These are phyloP conservation scores for Camellia lanceoleosa DNA, from an alignment of 148 eudicot species.

Conservation along the genomic window DNA sequence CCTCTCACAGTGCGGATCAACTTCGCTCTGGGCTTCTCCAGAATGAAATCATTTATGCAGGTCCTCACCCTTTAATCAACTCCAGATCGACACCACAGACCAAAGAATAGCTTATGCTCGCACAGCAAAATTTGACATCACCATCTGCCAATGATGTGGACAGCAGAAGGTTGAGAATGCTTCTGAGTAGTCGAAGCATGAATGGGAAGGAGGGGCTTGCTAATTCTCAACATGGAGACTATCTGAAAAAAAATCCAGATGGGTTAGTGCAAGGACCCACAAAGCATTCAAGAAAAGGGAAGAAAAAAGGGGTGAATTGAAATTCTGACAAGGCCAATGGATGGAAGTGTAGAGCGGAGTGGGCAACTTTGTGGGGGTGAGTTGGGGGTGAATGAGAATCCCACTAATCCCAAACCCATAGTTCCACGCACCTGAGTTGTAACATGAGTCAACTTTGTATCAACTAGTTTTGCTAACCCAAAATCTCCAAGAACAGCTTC, in stretches of 20 bases:
- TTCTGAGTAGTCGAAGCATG: conserved; percentile 44
- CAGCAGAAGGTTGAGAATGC: conserved; percentile 58
- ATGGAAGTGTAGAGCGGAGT: no score
- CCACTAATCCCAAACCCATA: no score
- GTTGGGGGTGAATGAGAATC: no score
- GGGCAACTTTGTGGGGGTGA: no score
- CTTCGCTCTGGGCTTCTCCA: conserved; percentile 60
- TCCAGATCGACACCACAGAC: conserved; percentile 57
- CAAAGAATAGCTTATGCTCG: conserved; percentile 57
- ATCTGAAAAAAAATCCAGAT: no score
- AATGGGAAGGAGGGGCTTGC: conserved; percentile 54
- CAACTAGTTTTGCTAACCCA: conserved; percentile 80
- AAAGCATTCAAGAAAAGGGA: no score
- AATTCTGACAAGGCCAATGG: no score
- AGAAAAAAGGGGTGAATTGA: no score
- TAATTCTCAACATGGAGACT: no score
- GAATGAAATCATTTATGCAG: conserved; percentile 60
- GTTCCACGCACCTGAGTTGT: conserved; percentile 97
- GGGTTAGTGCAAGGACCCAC: no score
- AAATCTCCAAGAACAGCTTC: conserved; percentile 92
- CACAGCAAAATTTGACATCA: conserved; percentile 64
- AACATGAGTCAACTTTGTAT: conserved; percentile 67
- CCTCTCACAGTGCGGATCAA: conserved; percentile 70
- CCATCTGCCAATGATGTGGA: conserved; percentile 54
- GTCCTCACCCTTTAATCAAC: conserved; percentile 63